phyloP scores from a whole-genome alignment of 140 eudicot genomes.

The Bidens hawaiensis region DNA sequence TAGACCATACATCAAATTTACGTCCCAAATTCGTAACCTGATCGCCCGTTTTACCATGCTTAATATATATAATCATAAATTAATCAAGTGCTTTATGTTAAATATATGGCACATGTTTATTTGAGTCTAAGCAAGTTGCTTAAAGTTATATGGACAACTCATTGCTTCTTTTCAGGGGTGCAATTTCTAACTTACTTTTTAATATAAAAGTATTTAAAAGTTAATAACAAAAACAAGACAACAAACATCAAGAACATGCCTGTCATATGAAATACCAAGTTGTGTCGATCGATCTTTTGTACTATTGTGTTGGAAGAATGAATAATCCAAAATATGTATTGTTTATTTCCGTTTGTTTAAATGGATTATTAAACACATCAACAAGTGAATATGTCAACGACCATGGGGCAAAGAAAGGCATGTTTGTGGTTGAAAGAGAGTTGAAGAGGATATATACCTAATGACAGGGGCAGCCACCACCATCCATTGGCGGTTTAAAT shows the following conservation, averaged over 20 bases:
- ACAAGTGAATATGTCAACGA: constrained; percentile 36
- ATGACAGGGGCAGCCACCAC: constrained; percentile 24
- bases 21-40: too few relatives aligned
- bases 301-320: constrained; percentile 8
- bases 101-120: not conserved
- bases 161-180: not conserved
- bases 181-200: not conserved
- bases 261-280: constrained; percentile 5
- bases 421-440: constrained; percentile 25
- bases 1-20: too few relatives aligned
- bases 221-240: not conserved
- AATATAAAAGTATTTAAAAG: not conserved
- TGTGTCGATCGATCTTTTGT: constrained; percentile 7
- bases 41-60: not conserved
- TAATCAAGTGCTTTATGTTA: not conserved
- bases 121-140: not conserved
- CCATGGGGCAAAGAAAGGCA: constrained; percentile 34
- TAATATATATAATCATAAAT: not conserved
- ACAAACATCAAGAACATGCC: constrained; percentile 10
- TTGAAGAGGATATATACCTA: too few relatives aligned
- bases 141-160: not conserved
- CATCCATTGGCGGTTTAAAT: constrained; percentile 23
- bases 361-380: not conserved
- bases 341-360: constrained; percentile 12
- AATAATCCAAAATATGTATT: constrained; percentile 9